Percentiles rank a stretch among this genome's conserved stretches.
Evolutionary conservation across 306 rosid genomes (phyloP).

Genomic region (Herpetospermum pedunculosum): DNA sequence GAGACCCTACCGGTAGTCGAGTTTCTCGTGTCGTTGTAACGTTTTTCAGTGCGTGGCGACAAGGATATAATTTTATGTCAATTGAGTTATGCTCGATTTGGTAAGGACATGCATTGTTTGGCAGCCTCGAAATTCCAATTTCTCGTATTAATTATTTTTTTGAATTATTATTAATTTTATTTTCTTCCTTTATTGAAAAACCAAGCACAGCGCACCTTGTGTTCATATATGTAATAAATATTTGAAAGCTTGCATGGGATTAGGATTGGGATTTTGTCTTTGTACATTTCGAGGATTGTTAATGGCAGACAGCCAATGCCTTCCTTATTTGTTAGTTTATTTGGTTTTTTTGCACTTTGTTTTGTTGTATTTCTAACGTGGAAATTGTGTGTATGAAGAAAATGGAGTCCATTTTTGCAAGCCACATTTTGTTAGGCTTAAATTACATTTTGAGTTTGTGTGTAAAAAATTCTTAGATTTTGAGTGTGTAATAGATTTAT

Average conservation of each 20-base stretch:
- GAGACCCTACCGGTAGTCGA: too few relatives aligned
- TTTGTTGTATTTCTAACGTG: neutral
- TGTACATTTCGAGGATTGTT: neutral
- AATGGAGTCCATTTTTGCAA: neutral
- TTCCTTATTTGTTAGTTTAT: neutral
- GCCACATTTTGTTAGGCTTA: neutral
- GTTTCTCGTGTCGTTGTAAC: too few relatives aligned
- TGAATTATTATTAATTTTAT: too few relatives aligned
- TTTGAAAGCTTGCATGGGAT: neutral
- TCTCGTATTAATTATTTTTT: neutral
- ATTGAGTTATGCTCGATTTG: too few relatives aligned
- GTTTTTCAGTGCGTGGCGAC: neutral
- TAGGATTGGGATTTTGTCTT: neutral
- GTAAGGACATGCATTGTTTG: too few relatives aligned
- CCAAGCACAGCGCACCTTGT: neutral
- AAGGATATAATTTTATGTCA: too few relatives aligned
- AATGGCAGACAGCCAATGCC: neutral
- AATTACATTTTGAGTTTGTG: too few relatives aligned
- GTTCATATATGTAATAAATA: neutral
- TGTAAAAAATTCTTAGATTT: too few relatives aligned
- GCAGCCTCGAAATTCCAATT: neutral
- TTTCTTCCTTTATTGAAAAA: neutral
- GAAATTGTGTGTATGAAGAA: neutral
- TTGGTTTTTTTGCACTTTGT: slow-evolving; percentile 2
- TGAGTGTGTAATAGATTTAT: too few relatives aligned